phyloP scores from a whole-genome alignment of 805 yeast genomes.

The Wickerhamomyces bisporus region DNA sequence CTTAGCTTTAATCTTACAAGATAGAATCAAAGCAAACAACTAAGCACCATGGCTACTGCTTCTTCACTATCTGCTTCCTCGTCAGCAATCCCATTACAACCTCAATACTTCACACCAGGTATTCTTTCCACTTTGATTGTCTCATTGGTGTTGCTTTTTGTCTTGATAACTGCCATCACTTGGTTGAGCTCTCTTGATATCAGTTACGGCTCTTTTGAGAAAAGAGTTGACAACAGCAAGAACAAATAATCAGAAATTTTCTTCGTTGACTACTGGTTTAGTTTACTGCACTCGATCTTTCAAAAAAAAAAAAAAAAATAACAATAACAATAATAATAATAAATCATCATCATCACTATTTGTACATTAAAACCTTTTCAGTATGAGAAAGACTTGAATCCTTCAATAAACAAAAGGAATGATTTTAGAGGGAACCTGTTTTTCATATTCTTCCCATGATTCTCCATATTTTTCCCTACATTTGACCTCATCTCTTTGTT shows the following conservation, averaged over 20 bases:
- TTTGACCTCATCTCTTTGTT: conserved; percentile 85
- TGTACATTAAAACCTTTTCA: no score
- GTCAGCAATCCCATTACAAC: conserved; percentile 6
- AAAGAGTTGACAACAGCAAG: conserved; percentile 46
- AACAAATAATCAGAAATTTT: conserved; percentile 8
- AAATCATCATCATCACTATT: no score
- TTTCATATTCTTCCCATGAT: conserved; percentile 81
- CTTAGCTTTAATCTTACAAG: no score
- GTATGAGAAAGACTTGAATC: no score
- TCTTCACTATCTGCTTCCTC: conserved; percentile 22
- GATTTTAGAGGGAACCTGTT: conserved; percentile 79
- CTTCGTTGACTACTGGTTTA: neutral
- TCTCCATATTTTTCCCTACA: conserved; percentile 83
- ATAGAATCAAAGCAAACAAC: no score
- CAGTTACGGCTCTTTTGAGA: conserved; percentile 79
- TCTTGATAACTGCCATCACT: conserved; percentile 56
- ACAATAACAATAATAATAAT: no score
- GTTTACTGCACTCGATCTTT: neutral
- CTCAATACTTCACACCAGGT: conserved; percentile 72
- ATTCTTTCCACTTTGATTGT: conserved; percentile 72
- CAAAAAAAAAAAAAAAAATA: no score
- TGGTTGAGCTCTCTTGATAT: conserved; percentile 73
- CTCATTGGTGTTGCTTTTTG: conserved; percentile 48
- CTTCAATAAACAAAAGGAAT: conserved; percentile 76
- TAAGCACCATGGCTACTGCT: neutral